These are phyloP conservation scores for Neurospora sp. DNA, from an alignment of 495 filamentous ascomycete genomes.

Conservation along the genomic window DNA sequence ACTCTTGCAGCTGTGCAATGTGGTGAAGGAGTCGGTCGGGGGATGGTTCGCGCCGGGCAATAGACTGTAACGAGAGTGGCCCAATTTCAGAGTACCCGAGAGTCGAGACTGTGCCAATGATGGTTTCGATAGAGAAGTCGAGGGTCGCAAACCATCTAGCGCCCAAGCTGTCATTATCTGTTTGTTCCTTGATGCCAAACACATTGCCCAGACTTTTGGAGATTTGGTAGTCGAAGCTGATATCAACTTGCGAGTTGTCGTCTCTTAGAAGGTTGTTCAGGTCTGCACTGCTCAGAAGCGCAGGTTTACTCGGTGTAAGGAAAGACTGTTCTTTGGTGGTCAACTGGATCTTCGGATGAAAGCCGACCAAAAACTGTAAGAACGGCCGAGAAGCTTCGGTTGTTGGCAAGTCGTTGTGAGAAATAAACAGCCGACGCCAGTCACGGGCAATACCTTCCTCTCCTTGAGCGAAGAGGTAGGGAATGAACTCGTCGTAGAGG, in stretches of 20 bases:
- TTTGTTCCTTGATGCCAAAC: conserved; percentile 37
- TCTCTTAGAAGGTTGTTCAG: background rate
- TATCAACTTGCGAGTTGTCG: background rate
- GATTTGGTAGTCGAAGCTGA: conserved; percentile 26
- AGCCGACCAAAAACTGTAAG: conserved; percentile 24
- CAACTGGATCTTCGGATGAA: conserved; percentile 15
- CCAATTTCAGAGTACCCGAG: conserved; percentile 59
- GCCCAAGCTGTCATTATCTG: conserved; percentile 50
- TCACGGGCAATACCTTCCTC: conserved; percentile 38
- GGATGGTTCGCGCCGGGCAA: conserved; percentile 51
- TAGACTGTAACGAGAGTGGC: conserved; percentile 59
- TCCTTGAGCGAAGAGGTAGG: conserved; percentile 41
- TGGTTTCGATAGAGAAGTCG: conserved; percentile 50
- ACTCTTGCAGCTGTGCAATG: conserved; percentile 44
- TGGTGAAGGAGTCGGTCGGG: conserved; percentile 42
- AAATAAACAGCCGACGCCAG: conserved; percentile 43
- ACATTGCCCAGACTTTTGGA: conserved; percentile 34
- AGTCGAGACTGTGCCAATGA: conserved; percentile 52
- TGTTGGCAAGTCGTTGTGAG: conserved; percentile 23
- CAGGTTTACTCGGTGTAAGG: background rate
- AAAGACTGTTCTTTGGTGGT: background rate
- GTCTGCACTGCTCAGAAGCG: background rate
- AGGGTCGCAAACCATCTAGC: conserved; percentile 60
- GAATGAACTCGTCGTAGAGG: conserved; percentile 53
- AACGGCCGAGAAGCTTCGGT: conserved; percentile 20